These are phyloP conservation scores for Mucuna pruriens DNA, from an alignment of 306 rosid genomes.

Conservation along the genomic window DNA sequence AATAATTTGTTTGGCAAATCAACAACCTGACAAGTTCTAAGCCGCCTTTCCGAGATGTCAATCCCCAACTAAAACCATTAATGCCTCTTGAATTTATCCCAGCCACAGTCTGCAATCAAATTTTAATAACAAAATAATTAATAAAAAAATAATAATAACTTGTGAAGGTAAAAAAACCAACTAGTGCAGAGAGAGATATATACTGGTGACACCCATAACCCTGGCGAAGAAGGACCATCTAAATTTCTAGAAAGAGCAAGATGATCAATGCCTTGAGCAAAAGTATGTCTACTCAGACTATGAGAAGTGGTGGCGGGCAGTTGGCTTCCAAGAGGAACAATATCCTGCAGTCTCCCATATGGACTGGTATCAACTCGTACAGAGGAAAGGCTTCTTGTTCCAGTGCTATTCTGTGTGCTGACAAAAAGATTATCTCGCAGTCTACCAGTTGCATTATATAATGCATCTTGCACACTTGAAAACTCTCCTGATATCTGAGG, in stretches of 20 bases:
- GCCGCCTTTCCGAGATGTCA: conserved; percentile 70
- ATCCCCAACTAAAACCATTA: conserved; percentile 65
- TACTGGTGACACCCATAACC: conserved; percentile 75
- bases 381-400: conserved; percentile 62
- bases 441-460: conserved; percentile 90
- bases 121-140: conserved; percentile 10
- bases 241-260: conserved; percentile 57
- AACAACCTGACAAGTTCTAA: conserved; percentile 84
- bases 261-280: conserved; percentile 69
- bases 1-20: conserved; percentile 28
- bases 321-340: conserved; percentile 54
- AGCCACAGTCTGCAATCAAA: conserved; percentile 59
- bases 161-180: conserved; percentile 26
- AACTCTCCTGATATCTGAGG: conserved; percentile 88
- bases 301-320: conserved; percentile 51
- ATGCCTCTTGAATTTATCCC: conserved; percentile 67
- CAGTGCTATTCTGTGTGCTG: conserved; percentile 58
- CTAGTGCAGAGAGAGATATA: conserved; percentile 33
- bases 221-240: conserved; percentile 78
- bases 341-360: conserved; percentile 66
- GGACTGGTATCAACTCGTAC: conserved; percentile 64
- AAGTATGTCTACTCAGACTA: conserved; percentile 50
- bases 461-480: conserved; percentile 93
- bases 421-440: conserved; percentile 82
- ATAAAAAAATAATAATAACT: conserved; percentile 1